Evolutionary conservation across 306 rosid species (phyloP).

Genomic region (Cicer arietinum): DNA sequence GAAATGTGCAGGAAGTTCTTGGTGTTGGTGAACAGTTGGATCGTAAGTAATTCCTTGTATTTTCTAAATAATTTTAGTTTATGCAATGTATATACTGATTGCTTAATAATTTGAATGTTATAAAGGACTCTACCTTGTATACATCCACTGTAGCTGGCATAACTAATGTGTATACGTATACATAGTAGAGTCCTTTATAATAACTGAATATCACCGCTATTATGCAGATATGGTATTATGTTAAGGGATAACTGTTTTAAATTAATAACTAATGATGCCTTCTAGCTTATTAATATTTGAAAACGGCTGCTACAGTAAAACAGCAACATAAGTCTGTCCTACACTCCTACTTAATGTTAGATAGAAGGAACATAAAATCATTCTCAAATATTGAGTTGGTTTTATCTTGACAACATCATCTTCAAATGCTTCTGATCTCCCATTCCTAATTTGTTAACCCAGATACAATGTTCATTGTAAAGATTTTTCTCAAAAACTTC

Average conservation of each 20-base stretch:
- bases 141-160: slow-evolving; percentile 20
- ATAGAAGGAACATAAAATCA: slow-evolving; percentile 30
- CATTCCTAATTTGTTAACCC: neutral
- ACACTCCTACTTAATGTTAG: neutral
- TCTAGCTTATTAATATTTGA: slow-evolving; percentile 19
- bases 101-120: slow-evolving; percentile 25
- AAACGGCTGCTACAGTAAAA: neutral
- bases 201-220: no score
- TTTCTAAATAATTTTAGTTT: slow-evolving; percentile 38
- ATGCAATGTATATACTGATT: slow-evolving; percentile 36
- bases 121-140: slow-evolving; percentile 9
- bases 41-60: slow-evolving; percentile 69
- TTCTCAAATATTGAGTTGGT: slow-evolving; percentile 9
- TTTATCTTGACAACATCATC: slow-evolving; percentile 3
- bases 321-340: slow-evolving; percentile 16
- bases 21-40: slow-evolving; percentile 99
- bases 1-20: slow-evolving; percentile 99
- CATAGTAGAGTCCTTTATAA: no score
- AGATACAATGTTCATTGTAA: slow-evolving; percentile 11
- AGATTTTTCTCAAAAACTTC: slow-evolving; percentile 14
- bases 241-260: slow-evolving; percentile 29
- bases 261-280: slow-evolving; percentile 14
- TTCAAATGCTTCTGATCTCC: slow-evolving; percentile 25
- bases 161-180: no score
- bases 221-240: neutral